phyloP scores from a whole-genome alignment of 2,329 filamentous ascomycete genomes.

The Paradendryphiella salina region DNA sequence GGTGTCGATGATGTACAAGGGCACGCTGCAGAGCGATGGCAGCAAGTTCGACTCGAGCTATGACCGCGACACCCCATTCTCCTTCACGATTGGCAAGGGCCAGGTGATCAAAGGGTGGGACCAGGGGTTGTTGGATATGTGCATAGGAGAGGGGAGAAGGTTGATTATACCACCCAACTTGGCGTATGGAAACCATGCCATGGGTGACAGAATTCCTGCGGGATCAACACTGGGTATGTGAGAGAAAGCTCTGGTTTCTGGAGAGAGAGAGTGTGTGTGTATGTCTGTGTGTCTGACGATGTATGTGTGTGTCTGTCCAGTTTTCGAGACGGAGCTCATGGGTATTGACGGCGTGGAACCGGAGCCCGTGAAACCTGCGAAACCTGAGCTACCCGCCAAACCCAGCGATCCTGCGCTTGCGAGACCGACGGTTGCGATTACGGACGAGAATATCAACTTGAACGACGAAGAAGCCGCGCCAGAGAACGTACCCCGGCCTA shows the following conservation, averaged over 20 bases:
- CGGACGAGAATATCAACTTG: constrained; percentile 11
- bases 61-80: constrained; percentile 73
- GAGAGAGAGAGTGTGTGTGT: too few relatives aligned
- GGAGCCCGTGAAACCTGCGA: constrained; percentile 15
- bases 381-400: constrained; percentile 1
- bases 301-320: constrained; percentile 46
- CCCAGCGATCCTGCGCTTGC: constrained; percentile 4
- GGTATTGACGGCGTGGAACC: constrained; percentile 65
- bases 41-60: constrained; percentile 83
- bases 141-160: constrained; percentile 86
- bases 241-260: background rate
- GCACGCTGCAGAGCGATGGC: constrained; percentile 61
- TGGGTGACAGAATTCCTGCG: constrained; percentile 73
- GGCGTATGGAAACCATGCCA: constrained; percentile 75
- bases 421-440: constrained; percentile 7
- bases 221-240: constrained; percentile 72
- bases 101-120: constrained; percentile 96
- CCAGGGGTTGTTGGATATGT: constrained; percentile 87
- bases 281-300: constrained; percentile 19
- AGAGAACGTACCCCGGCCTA: constrained; percentile 10
- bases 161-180: constrained; percentile 86
- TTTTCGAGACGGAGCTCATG: constrained; percentile 91
- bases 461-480: constrained; percentile 17
- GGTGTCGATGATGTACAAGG: constrained; percentile 55
- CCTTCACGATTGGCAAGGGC: constrained; percentile 76